Conservation (phyloP, 805 yeast species). For the Candida glaebosa region DNA sequence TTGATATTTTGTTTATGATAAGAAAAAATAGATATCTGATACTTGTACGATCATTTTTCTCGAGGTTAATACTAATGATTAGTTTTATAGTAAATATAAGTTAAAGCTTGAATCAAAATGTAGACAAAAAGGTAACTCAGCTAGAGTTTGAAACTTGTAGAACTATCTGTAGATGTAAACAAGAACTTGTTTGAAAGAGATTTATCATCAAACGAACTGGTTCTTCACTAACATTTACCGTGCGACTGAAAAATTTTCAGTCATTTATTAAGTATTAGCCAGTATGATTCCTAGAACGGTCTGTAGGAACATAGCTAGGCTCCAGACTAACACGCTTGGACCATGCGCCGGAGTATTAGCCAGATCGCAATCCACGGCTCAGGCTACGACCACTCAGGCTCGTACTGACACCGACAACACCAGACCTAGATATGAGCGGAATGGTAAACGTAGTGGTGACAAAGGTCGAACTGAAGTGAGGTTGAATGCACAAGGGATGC, state of each 20-base stretch:
- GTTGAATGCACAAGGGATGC: neutral
- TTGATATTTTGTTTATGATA: constrained; percentile 42
- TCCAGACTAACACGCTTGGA: neutral
- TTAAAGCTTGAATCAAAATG: no score
- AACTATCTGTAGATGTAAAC: no score
- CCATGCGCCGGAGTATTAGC: neutral
- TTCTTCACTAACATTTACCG: no score
- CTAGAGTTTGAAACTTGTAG: no score
- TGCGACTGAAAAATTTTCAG: constrained; percentile 2
- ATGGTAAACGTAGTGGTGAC: no score
- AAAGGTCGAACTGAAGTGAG: neutral
- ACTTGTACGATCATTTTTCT: neutral
- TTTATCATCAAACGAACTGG: no score
- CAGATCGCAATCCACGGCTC: neutral
- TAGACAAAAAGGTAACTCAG: no score
- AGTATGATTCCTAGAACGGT: neutral
- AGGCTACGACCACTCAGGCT: no score
- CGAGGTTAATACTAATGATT: neutral
- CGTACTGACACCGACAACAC: no score
- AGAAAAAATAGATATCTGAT: constrained; percentile 27
- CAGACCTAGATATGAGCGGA: no score
- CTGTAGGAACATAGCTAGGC: neutral
- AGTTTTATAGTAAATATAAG: neutral
- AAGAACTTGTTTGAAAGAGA: no score
- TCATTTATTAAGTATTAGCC: neutral